These are phyloP conservation scores for Cytospora schulzeri DNA, from an alignment of 2,329 filamentous ascomycete species.

Conservation along the genomic window DNA sequence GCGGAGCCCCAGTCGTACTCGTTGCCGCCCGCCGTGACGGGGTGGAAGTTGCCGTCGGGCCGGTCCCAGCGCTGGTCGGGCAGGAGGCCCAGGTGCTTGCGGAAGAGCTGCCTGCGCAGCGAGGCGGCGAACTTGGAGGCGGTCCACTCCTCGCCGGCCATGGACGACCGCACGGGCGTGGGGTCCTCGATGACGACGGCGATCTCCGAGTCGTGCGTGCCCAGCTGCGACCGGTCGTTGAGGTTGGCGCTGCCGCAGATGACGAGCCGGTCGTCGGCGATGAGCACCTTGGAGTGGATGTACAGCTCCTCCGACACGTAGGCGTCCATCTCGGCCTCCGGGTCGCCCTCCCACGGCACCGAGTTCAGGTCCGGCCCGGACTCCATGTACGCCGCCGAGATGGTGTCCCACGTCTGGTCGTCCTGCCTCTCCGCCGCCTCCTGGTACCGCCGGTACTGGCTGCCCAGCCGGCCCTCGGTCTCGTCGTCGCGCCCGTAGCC, in stretches of 20 bases:
- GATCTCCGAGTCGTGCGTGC: conserved; percentile 90
- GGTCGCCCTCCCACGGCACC: conserved; percentile 72
- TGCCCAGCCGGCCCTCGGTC: conserved; percentile 38
- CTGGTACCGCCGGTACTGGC: conserved; percentile 72
- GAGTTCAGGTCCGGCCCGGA: conserved; percentile 68
- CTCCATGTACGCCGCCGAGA: conserved; percentile 83
- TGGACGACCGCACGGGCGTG: conserved; percentile 67
- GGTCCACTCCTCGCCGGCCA: conserved; percentile 72
- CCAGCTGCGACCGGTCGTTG: conserved; percentile 87
- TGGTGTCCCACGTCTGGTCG: conserved; percentile 69
- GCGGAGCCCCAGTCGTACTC: conserved; percentile 71
- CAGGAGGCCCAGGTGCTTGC: conserved; percentile 86
- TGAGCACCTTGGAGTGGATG: conserved; percentile 87
- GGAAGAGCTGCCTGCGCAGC: conserved; percentile 82
- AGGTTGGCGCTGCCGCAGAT: conserved; percentile 88
- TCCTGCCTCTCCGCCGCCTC: conserved; percentile 60
- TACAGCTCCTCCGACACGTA: conserved; percentile 97
- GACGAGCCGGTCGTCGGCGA: conserved; percentile 82
- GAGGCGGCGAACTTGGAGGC: conserved; percentile 78
- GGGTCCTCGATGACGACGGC: conserved; percentile 86
- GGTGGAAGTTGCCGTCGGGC: conserved; percentile 74
- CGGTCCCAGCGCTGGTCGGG: conserved; percentile 70
- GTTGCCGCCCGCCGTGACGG: conserved; percentile 71
- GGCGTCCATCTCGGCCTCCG: conserved; percentile 77
- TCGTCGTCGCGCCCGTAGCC: conserved; percentile 37